Conservation (phyloP, 2,329 filamentous ascomycete genomes). For the Hortaea werneckii region DNA sequence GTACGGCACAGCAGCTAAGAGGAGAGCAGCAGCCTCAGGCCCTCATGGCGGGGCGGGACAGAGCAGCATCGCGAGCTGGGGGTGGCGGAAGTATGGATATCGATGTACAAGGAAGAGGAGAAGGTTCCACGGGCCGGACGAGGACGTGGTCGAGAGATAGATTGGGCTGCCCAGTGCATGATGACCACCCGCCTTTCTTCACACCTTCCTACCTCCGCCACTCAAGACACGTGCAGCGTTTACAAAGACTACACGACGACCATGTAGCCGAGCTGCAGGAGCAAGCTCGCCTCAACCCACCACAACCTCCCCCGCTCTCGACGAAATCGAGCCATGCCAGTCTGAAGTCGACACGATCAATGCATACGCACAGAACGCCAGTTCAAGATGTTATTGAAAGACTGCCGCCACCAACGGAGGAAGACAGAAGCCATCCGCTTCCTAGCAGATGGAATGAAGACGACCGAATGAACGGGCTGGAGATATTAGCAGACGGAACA, state of each 20-base stretch:
- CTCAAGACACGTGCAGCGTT: slow-evolving; percentile 66
- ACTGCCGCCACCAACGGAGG: slow-evolving; percentile 45
- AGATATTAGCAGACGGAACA: slow-evolving; percentile 62
- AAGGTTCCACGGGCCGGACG: background rate
- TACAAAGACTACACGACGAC: slow-evolving; percentile 49
- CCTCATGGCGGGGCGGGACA: slow-evolving; percentile 1
- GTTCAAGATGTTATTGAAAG: slow-evolving; percentile 79
- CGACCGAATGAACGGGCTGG: slow-evolving; percentile 64
- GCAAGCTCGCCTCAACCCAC: slow-evolving; percentile 8
- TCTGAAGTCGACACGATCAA: slow-evolving; percentile 51
- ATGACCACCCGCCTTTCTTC: slow-evolving; percentile 49
- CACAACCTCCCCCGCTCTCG: slow-evolving; percentile 28
- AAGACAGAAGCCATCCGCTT: slow-evolving; percentile 57
- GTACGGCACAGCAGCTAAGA: slow-evolving; percentile 1
- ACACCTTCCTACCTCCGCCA: slow-evolving; percentile 72
- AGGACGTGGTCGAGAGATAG: slow-evolving; percentile 7
- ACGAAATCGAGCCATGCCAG: slow-evolving; percentile 48
- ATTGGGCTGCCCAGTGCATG: slow-evolving; percentile 10
- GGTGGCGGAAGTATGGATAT: slow-evolving; percentile 8
- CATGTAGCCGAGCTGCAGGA: slow-evolving; percentile 33
- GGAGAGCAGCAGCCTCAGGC: slow-evolving; percentile 7
- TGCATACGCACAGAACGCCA: slow-evolving; percentile 15
- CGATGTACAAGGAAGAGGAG: slow-evolving; percentile 4
- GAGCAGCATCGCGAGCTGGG: slow-evolving; percentile 1
- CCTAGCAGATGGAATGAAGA: slow-evolving; percentile 73